These are phyloP conservation scores for Monilinia fructigena DNA, from an alignment of 2,329 filamentous ascomycete genomes.

Conservation along the genomic window DNA sequence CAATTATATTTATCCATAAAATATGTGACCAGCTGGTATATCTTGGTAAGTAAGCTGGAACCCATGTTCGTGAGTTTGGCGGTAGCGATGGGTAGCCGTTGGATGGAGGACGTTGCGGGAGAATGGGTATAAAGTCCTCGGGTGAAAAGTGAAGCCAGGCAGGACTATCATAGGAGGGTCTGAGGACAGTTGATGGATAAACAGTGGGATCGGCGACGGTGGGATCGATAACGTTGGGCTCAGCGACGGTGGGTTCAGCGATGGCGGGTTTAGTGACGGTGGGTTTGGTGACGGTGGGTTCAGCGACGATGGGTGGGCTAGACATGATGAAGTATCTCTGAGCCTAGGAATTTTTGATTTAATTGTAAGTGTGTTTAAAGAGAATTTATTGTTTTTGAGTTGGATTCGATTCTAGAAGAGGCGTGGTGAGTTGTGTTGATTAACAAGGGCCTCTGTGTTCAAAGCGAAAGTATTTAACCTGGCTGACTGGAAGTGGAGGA, in stretches of 20 bases:
- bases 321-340: not conserved
- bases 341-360: not conserved
- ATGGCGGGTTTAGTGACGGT: too few relatives aligned
- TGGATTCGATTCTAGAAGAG: not conserved
- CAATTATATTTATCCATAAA: not conserved
- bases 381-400: not conserved
- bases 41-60: not conserved
- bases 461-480: too few relatives aligned
- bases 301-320: not conserved
- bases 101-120: not conserved
- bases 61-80: not conserved
- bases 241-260: not conserved
- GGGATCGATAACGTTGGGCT: too few relatives aligned
- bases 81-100: not conserved
- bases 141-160: not conserved
- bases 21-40: not conserved
- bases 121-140: not conserved
- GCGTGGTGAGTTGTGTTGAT: not conserved
- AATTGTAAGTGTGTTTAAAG: not conserved
- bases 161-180: too few relatives aligned
- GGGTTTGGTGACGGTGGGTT: too few relatives aligned
- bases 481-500: not conserved
- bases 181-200: not conserved
- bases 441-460: not conserved
- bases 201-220: too few relatives aligned